Conservation (phyloP, 352 stramenopile species). For the Porosira glacialis region DNA sequence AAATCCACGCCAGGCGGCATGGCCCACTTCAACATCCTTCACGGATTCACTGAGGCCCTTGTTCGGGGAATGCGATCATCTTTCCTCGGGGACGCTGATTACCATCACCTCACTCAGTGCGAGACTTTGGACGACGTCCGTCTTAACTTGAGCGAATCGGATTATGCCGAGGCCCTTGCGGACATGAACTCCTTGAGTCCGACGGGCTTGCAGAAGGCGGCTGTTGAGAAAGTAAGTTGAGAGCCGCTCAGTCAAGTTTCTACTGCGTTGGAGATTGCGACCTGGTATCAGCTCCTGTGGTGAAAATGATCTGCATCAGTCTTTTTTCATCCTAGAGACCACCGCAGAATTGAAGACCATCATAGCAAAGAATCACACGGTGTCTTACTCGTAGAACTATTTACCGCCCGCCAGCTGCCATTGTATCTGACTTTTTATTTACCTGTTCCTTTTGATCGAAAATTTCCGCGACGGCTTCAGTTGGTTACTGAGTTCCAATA, state of each 20-base stretch:
- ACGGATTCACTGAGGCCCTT: slow-evolving; percentile 95
- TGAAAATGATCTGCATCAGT: too few species aligned
- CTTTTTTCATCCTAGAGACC: too few species aligned
- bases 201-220: slow-evolving; percentile 69
- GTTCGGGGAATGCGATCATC: slow-evolving; percentile 92
- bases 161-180: slow-evolving; percentile 94
- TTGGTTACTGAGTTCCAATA: slow-evolving; percentile 95
- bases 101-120: slow-evolving; percentile 86
- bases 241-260: not conserved
- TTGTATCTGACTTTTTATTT: too few species aligned
- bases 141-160: slow-evolving; percentile 96
- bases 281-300: not conserved
- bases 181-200: slow-evolving; percentile 84
- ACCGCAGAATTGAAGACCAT: too few species aligned
- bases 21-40: slow-evolving; percentile 95
- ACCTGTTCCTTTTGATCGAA: too few species aligned
- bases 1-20: slow-evolving; percentile 83
- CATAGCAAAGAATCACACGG: too few species aligned
- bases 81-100: slow-evolving; percentile 85
- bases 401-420: too few species aligned
- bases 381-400: too few species aligned
- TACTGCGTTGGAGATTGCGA: slow-evolving; percentile 1
- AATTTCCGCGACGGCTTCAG: too few species aligned
- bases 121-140: slow-evolving; percentile 86
- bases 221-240: slow-evolving; percentile 76